phyloP scores from a whole-genome alignment of 371 early-diverging fungal species.

The Circinella minor region DNA sequence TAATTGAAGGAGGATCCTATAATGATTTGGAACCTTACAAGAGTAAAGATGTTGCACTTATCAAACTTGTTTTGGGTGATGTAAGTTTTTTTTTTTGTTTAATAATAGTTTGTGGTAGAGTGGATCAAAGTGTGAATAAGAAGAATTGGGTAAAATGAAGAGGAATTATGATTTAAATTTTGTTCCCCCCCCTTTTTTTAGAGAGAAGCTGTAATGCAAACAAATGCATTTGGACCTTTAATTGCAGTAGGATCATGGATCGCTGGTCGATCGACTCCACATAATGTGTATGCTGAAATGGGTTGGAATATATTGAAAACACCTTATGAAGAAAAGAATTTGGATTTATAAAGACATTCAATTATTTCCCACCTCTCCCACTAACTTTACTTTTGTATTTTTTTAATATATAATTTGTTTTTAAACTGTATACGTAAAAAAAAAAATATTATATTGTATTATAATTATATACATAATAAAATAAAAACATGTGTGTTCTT shows the following conservation, averaged over 20 bases:
- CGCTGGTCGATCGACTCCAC: slow-evolving; percentile 38
- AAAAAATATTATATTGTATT: no score
- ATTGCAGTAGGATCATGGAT: slow-evolving; percentile 47
- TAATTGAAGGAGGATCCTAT: slow-evolving; percentile 34
- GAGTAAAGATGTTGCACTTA: slow-evolving; percentile 44
- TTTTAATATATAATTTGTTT: no score
- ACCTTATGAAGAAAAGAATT: slow-evolving; percentile 23
- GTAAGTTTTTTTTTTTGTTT: slow-evolving; percentile 14
- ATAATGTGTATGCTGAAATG: slow-evolving; percentile 37
- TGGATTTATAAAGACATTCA: slow-evolving; percentile 12
- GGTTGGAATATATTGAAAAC: slow-evolving; percentile 32
- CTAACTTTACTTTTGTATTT: no score
- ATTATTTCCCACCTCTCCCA: no score
- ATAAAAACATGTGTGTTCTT: no score
- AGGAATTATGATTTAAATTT: not conserved
- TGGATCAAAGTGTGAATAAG: not conserved
- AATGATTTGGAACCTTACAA: slow-evolving; percentile 37
- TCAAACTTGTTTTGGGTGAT: slow-evolving; percentile 41
- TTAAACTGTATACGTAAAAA: no score
- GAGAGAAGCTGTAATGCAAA: slow-evolving; percentile 49
- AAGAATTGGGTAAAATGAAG: no score
- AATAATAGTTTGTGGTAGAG: not conserved
- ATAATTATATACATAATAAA: no score
- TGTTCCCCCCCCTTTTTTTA: no score
- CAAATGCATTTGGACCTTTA: slow-evolving; percentile 39